Conservation (phyloP, 768 basidiomycete species). For the Boletus tylopilopsis region DNA sequence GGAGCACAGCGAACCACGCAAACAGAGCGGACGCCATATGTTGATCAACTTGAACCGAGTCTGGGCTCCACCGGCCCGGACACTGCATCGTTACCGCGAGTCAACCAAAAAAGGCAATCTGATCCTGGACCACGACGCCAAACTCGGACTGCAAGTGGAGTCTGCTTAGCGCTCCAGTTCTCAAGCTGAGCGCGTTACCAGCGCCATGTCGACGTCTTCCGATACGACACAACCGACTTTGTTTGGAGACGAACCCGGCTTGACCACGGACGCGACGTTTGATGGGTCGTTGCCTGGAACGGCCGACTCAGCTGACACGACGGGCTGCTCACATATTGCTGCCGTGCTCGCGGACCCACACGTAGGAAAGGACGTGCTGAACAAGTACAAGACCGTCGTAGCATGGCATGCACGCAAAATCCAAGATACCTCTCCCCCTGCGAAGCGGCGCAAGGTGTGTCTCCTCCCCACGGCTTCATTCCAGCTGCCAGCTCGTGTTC, state of each 20-base stretch:
- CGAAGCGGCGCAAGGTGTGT: slow-evolving; percentile 66
- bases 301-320: slow-evolving; percentile 4
- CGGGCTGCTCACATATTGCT: slow-evolving; percentile 41
- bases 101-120: slow-evolving; percentile 16
- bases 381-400: slow-evolving; percentile 52
- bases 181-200: background rate
- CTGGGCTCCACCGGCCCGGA: no score
- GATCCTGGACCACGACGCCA: background rate
- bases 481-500: background rate
- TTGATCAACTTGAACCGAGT: no score
- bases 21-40: slow-evolving; percentile 2
- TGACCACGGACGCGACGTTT: slow-evolving; percentile 8
- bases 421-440: slow-evolving; percentile 44
- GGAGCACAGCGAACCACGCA: slow-evolving; percentile 9
- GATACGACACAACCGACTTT: slow-evolving; percentile 28
- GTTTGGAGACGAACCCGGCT: slow-evolving; percentile 24
- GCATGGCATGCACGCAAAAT: slow-evolving; percentile 50
- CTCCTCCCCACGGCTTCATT: background rate
- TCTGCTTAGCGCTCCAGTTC: background rate
- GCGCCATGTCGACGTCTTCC: slow-evolving; percentile 29
- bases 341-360: slow-evolving; percentile 34
- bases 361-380: slow-evolving; percentile 29
- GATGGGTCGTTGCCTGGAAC: slow-evolving; percentile 7
- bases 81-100: background rate
- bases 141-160: background rate